These are phyloP conservation scores for Pseudocercospora macadamiae DNA, from an alignment of 2,329 filamentous ascomycete genomes.

Conservation along the genomic window DNA sequence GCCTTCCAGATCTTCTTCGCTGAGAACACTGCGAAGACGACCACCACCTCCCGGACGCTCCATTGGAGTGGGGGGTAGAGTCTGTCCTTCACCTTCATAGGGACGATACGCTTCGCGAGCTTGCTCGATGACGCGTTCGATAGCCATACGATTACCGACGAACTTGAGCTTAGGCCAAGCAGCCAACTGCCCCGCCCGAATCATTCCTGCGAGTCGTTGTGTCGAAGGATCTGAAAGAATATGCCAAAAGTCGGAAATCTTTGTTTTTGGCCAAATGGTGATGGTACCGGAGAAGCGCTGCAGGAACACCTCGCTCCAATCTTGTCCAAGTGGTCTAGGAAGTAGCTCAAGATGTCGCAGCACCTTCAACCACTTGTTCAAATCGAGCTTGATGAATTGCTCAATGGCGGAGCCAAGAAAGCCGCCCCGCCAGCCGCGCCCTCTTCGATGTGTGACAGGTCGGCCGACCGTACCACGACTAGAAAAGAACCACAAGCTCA, in stretches of 20 bases:
- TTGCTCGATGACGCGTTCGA: conserved; percentile 70
- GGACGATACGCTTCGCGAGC: conserved; percentile 53
- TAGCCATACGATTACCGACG: conserved; percentile 79
- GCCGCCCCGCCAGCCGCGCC: conserved; percentile 92
- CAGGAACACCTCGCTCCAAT: conserved; percentile 96
- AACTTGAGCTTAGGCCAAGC: conserved; percentile 92
- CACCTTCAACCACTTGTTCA: conserved; percentile 97
- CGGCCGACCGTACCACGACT: conserved; percentile 88
- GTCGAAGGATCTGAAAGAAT: conserved; percentile 84
- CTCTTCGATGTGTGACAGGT: conserved; percentile 90
- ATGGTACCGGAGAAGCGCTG: conserved; percentile 93
- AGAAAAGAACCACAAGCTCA: conserved; percentile 98
- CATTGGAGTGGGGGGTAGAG: conserved; percentile 33
- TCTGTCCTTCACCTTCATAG: conserved; percentile 31
- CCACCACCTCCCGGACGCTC: conserved; percentile 21
- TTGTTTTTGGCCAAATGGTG: conserved; percentile 90
- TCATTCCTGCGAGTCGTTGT: conserved; percentile 78
- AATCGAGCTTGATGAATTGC: conserved; percentile 92
- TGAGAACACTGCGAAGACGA: conserved; percentile 43
- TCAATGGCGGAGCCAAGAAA: conserved; percentile 91
- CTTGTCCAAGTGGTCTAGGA: conserved; percentile 85
- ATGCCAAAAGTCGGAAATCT: conserved; percentile 76
- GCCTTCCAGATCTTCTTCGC: conserved; percentile 50
- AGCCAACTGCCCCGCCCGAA: conserved; percentile 85
- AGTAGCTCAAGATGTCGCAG: conserved; percentile 89